Base-by-base conservation (phyloP, 108 stramenopile genomes). In the Cyclotella atomus region DNA sequence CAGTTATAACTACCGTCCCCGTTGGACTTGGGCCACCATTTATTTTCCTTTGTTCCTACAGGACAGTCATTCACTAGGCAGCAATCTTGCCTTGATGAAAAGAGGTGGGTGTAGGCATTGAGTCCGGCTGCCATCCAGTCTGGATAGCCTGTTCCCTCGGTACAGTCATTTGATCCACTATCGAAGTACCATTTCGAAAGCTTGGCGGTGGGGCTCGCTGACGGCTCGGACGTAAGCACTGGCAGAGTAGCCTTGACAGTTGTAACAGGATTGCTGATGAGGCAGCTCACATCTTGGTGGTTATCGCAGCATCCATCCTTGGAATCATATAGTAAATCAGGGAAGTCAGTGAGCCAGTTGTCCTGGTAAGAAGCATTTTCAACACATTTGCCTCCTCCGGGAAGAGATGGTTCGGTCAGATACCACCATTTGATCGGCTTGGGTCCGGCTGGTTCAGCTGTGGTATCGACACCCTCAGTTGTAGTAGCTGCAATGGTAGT, bases 381-480 rank as follows among this genome's bases (percentile, higher is more conserved):
- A 2, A 53, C 19, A 23, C 52, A 53, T 53, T 53, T 23, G 1
- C 52, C 52, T 53, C 52, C 52, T 10, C 52, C 52, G 4, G 52
- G 19, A 2, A 53, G 52, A 24, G 52, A 53, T 2, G 4, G 1
- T n/a, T 53, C 23, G 10, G 23, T 20, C 1, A 10, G 23, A 53
- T 53, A 53, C 52, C 52, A 53, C 52, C 52, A 53, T 23, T 53
- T 53, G 52, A 23, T 53, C 24, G 21, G 10, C 23, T 20, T 23
- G 19, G 23, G 21, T 10, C 1, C 21, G 10, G 1, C 23, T 24
- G 52, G 19, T 53, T 10, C 23, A 23, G 23, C 3, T 23, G 19
- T 23, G 1, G 19, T 10, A 53, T 19, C 52, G 1, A 10, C 52
- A 1, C 10, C 23, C 2, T 19, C 23, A 2, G 52, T 57, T 32